Evolutionary conservation across 75 land plant species (phyloP).

Genomic region (Pinus tabuliformis): DNA sequence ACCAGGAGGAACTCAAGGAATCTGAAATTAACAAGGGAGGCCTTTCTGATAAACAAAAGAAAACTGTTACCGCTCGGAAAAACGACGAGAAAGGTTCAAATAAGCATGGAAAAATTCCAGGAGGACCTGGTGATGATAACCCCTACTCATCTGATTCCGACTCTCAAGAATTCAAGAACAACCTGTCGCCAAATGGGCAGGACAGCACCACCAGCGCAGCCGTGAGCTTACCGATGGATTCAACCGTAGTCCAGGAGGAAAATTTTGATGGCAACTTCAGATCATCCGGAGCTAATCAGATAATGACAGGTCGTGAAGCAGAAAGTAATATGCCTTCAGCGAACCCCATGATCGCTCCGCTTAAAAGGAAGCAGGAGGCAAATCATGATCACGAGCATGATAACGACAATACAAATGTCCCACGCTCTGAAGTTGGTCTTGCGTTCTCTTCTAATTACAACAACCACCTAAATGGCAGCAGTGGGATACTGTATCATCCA

Average conservation of each 20-base stretch:
- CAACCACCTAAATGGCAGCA: neutral
- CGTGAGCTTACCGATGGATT: too few relatives aligned
- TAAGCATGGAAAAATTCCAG: neutral
- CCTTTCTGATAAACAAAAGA: neutral
- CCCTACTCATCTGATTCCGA: neutral
- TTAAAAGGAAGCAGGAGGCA: neutral
- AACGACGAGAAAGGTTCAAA: neutral
- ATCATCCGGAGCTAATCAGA: too few relatives aligned
- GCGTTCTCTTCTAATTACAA: neutral
- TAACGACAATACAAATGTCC: neutral
- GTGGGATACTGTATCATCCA: neutral
- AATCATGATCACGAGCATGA: neutral
- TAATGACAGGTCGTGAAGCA: neutral
- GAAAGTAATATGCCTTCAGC: neutral
- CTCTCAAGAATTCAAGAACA: neutral
- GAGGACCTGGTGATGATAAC: neutral
- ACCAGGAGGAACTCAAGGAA: conserved; percentile 81
- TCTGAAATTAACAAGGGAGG: neutral
- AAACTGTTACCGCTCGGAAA: neutral
- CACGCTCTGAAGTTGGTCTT: neutral
- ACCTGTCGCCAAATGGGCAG: neutral
- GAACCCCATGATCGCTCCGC: neutral
- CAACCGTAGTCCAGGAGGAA: too few relatives aligned
- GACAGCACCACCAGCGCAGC: neutral
- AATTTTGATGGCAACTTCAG: too few relatives aligned